Conservation (phyloP, 805 yeast species). For the Jamesozyma jinghongensis region DNA sequence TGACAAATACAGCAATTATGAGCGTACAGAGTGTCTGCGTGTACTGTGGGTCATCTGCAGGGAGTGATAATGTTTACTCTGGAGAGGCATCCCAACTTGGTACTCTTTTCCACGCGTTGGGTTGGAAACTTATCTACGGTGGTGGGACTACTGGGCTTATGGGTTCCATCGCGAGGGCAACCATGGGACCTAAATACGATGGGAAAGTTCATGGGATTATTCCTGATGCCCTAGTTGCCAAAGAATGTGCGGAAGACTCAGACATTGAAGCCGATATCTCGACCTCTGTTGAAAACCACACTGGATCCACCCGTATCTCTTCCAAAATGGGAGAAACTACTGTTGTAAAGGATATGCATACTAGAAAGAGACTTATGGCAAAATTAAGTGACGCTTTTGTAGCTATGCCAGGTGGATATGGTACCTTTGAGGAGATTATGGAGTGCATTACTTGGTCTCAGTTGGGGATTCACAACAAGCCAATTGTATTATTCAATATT, state of each 20-base stretch:
- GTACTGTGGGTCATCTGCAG: conserved; percentile 79
- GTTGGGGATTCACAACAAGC: conserved; percentile 75
- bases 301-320: conserved; percentile 53
- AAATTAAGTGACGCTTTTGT: conserved; percentile 77
- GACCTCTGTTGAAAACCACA: conserved; percentile 51
- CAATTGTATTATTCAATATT: conserved; percentile 67
- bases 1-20: conserved; percentile 4
- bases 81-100: conserved; percentile 56
- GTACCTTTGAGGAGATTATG: conserved; percentile 82
- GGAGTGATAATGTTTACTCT: conserved; percentile 43
- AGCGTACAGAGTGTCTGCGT: conserved; percentile 45
- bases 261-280: conserved; percentile 32
- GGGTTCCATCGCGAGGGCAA: conserved; percentile 66
- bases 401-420: conserved; percentile 89
- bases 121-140: conserved; percentile 78
- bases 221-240: conserved; percentile 70
- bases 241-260: conserved; percentile 45
- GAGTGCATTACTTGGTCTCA: conserved; percentile 90
- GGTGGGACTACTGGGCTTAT: conserved; percentile 83
- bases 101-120: conserved; percentile 39
- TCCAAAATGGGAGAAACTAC: conserved; percentile 64
- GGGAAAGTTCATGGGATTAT: conserved; percentile 79
- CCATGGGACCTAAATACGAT: conserved; percentile 35
- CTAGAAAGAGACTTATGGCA: conserved; percentile 80
- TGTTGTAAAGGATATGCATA: conserved; percentile 81